Evolutionary conservation across 2,329 filamentous ascomycete genomes (phyloP).

Genomic region (Tolypocladium guangdongense): DNA sequence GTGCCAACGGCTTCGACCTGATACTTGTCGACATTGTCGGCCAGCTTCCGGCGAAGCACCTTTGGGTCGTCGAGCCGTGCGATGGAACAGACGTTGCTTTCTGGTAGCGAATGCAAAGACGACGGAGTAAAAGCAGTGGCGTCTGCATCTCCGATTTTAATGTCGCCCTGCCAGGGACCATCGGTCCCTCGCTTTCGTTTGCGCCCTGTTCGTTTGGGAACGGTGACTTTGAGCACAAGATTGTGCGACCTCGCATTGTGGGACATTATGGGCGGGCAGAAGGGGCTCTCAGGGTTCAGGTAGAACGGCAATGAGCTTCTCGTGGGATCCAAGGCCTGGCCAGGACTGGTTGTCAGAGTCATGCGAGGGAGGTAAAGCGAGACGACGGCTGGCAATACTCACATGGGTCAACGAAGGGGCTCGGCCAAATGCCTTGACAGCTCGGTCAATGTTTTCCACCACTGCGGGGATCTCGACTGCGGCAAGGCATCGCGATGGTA

Average conservation of each 20-base stretch:
- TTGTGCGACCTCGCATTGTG: conserved; percentile 69
- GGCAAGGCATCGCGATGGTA: conserved; percentile 22
- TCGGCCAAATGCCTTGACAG: conserved; percentile 30
- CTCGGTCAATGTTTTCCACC: conserved; percentile 31
- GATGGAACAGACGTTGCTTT: conserved; percentile 26
- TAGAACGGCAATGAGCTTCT: conserved; percentile 55
- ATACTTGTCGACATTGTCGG: conserved; percentile 60
- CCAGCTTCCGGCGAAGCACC: conserved; percentile 50
- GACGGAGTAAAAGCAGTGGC: neutral
- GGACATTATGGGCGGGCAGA: conserved; percentile 68
- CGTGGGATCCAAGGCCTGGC: conserved; percentile 34
- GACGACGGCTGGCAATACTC: conserved; percentile 6
- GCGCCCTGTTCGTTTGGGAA: conserved; percentile 77
- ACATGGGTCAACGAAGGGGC: conserved; percentile 27
- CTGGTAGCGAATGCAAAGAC: neutral
- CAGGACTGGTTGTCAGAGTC: neutral
- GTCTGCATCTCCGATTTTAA: conserved; percentile 18
- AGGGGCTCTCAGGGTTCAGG: conserved; percentile 67
- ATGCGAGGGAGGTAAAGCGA: neutral
- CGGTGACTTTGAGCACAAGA: conserved; percentile 72
- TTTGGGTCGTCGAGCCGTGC: conserved; percentile 41
- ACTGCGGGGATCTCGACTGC: conserved; percentile 33
- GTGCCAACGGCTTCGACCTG: conserved; percentile 58
- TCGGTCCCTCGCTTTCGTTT: conserved; percentile 73
- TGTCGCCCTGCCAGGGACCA: conserved; percentile 47